Percentiles rank a stretch among this genome's conserved stretches.
Evolutionary conservation across 2,329 filamentous ascomycete species (phyloP).

Genomic region (Xylaria sp.): DNA sequence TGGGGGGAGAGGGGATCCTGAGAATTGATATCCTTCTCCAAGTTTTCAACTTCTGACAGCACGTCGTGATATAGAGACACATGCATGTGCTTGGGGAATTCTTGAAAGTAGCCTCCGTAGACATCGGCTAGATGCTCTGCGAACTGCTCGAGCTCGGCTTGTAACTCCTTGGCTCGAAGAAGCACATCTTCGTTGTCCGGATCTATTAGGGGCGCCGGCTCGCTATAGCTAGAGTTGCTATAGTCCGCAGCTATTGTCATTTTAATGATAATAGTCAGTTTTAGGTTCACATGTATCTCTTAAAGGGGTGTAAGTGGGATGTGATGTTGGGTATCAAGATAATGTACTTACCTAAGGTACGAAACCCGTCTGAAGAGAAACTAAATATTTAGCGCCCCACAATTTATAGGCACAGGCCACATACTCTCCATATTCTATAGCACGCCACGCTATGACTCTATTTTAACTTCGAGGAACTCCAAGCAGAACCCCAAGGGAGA

Average conservation of each 20-base stretch:
- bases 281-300: background rate
- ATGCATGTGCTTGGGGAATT: slow-evolving; percentile 45
- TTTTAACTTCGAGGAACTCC: no score
- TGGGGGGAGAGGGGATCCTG: slow-evolving; percentile 41
- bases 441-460: no score
- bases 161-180: slow-evolving; percentile 34
- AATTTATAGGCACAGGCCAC: slow-evolving; percentile 9
- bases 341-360: no score
- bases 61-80: slow-evolving; percentile 42
- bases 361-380: background rate
- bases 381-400: background rate
- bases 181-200: slow-evolving; percentile 18
- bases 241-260: slow-evolving; percentile 18
- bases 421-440: background rate
- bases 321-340: no score
- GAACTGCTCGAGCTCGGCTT: slow-evolving; percentile 45
- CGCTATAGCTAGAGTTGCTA: slow-evolving; percentile 8
- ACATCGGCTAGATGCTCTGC: slow-evolving; percentile 41
- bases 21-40: slow-evolving; percentile 40
- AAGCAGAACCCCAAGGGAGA: no score
- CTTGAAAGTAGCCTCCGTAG: slow-evolving; percentile 47
- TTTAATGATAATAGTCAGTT: background rate
- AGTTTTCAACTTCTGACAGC: slow-evolving; percentile 40
- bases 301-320: background rate
- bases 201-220: background rate